These are phyloP conservation scores for Epichloe coenophiala DNA, from an alignment of 2,329 filamentous ascomycete species.

Conservation along the genomic window DNA sequence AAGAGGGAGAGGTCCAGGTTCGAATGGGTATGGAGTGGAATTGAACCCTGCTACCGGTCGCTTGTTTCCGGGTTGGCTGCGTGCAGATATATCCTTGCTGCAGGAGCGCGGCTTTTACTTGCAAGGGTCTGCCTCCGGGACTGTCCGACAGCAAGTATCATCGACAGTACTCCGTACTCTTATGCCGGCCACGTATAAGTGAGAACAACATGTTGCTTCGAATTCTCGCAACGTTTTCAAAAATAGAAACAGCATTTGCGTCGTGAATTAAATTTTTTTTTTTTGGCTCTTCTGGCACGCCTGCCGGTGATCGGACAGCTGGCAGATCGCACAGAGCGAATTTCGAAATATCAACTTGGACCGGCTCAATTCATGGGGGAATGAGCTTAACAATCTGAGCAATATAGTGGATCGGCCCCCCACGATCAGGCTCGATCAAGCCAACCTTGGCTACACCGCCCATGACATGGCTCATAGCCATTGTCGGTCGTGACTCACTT, in stretches of 20 bases:
- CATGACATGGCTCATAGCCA: neutral
- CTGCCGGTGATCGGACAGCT: neutral
- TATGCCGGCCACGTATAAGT: neutral
- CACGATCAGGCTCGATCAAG: neutral
- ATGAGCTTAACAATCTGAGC: neutral
- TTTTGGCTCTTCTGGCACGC: neutral
- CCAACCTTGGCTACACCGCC: neutral
- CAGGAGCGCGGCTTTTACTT: neutral
- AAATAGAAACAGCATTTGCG: too few species aligned
- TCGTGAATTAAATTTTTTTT: too few species aligned
- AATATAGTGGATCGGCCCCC: neutral
- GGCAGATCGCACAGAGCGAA: neutral
- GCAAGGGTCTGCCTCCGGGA: slow-evolving; percentile 2
- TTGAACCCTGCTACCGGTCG: neutral
- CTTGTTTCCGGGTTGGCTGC: slow-evolving; percentile 4
- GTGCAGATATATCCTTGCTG: slow-evolving; percentile 1
- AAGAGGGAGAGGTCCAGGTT: neutral
- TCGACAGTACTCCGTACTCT: neutral
- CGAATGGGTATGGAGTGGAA: neutral
- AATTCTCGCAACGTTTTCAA: neutral
- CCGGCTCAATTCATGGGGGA: neutral
- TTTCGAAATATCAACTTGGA: neutral
- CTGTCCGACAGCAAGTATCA: neutral
- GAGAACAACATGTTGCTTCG: neutral
- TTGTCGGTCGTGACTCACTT: neutral